Conservation (phyloP, 306 rosid genomes). For the Elaeagnus macrophylla region DNA sequence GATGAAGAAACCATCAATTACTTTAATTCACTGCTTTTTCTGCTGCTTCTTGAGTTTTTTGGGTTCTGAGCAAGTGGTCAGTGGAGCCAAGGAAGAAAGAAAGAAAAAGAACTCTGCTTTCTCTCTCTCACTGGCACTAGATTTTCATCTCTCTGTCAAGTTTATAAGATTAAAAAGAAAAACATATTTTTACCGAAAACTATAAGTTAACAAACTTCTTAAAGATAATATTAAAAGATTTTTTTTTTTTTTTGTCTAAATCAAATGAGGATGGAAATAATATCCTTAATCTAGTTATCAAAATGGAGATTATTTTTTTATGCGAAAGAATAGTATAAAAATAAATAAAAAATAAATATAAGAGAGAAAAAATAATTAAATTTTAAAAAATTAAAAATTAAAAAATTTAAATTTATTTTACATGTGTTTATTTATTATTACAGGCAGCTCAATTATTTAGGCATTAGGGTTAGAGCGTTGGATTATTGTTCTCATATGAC, state of each 20-base stretch:
- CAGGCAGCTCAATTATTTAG: too few relatives aligned
- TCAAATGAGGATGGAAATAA: too few relatives aligned
- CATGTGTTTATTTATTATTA: too few relatives aligned
- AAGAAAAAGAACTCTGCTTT: constrained; percentile 6
- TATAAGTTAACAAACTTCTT: constrained; percentile 5
- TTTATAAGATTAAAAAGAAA: constrained; percentile 12
- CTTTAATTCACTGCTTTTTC: constrained; percentile 23
- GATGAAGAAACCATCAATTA: constrained; percentile 33
- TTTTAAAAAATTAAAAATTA: too few relatives aligned
- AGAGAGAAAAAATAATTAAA: too few relatives aligned
- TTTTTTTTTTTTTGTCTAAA: background rate
- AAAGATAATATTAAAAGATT: constrained; percentile 1
- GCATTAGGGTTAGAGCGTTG: too few relatives aligned
- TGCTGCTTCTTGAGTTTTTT: constrained; percentile 21
- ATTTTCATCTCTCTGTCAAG: constrained; percentile 6
- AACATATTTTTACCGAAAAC: constrained; percentile 6
- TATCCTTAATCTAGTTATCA: too few relatives aligned
- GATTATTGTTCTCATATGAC: too few relatives aligned
- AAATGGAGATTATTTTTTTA: too few relatives aligned
- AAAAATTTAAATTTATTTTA: too few relatives aligned
- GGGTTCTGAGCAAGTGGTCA: constrained; percentile 29
- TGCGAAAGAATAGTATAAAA: too few relatives aligned
- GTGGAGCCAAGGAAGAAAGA: background rate
- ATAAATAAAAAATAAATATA: too few relatives aligned
- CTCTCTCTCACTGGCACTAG: constrained; percentile 8